These are phyloP conservation scores for Avicennia marina DNA, from an alignment of 257 asterid genomes.

Conservation along the genomic window DNA sequence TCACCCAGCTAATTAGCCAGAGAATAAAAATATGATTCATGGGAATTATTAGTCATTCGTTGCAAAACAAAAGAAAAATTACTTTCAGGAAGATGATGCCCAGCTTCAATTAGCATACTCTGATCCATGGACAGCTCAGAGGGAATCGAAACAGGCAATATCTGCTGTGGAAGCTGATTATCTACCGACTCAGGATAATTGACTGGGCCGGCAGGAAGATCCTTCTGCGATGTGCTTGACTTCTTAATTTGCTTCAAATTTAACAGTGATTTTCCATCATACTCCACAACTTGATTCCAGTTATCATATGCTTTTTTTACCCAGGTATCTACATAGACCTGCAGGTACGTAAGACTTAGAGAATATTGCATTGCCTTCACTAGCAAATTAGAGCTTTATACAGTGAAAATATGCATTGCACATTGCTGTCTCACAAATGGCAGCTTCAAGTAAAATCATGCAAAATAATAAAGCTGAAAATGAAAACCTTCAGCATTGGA, in stretches of 20 bases:
- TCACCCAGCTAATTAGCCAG: background rate
- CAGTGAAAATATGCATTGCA: background rate
- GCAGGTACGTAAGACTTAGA: slow-evolving; percentile 10
- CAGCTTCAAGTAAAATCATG: background rate
- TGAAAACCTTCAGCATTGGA: no score
- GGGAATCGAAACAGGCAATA: slow-evolving; percentile 39
- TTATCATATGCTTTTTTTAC: slow-evolving; percentile 93
- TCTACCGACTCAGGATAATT: slow-evolving; percentile 56
- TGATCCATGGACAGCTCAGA: slow-evolving; percentile 56
- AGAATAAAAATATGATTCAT: background rate
- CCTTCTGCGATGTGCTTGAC: slow-evolving; percentile 32
- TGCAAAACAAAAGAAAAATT: background rate
- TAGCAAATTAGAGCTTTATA: background rate
- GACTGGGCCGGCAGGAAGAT: slow-evolving; percentile 50
- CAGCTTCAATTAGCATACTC: slow-evolving; percentile 64
- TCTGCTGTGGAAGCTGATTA: slow-evolving; percentile 51
- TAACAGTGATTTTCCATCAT: slow-evolving; percentile 86
- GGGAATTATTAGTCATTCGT: background rate
- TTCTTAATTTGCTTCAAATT: slow-evolving; percentile 58
- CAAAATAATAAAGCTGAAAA: no score
- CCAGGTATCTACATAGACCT: slow-evolving; percentile 83
- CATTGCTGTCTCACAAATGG: background rate
- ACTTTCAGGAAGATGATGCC: slow-evolving; percentile 5
- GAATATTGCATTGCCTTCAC: slow-evolving; percentile 24
- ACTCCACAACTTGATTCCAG: slow-evolving; percentile 90